phyloP scores from a whole-genome alignment of 192 early-diverging fungal species.

The Umbelopsis isabellina region DNA sequence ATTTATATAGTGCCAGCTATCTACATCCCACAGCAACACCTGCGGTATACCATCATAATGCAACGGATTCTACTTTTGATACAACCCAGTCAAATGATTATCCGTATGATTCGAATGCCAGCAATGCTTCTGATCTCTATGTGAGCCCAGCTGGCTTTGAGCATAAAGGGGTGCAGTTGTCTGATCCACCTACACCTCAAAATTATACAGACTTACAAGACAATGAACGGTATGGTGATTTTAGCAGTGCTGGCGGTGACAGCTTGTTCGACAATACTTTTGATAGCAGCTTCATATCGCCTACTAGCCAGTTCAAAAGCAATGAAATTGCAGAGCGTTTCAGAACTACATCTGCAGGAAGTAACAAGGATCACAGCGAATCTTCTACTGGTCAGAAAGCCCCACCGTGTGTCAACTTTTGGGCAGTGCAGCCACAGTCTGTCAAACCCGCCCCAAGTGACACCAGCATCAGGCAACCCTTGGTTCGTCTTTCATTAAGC shows the following conservation, averaged over 20 bases:
- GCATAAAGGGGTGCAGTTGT: conserved; percentile 25
- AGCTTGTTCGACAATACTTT: neutral
- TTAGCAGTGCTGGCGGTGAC: neutral
- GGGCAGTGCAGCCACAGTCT: conserved; percentile 9
- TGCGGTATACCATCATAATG: neutral
- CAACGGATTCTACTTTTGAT: neutral
- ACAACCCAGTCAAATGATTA: neutral
- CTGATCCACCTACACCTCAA: conserved; percentile 30
- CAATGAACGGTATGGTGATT: neutral
- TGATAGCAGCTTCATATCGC: neutral
- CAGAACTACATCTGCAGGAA: neutral
- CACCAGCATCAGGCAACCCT: neutral
- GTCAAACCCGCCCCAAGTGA: neutral
- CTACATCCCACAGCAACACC: neutral
- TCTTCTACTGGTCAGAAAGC: neutral
- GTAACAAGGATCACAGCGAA: neutral
- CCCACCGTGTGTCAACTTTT: neutral
- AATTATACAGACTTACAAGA: neutral
- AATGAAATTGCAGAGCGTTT: neutral
- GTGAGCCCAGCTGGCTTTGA: conserved; percentile 5
- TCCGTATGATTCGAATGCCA: neutral
- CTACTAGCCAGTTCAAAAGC: neutral
- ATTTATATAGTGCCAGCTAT: neutral
- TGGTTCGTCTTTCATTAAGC: neutral
- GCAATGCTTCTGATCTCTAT: neutral